These are phyloP conservation scores for Pichiaceae sp. DNA, from an alignment of 1,139 yeast species.

Conservation along the genomic window DNA sequence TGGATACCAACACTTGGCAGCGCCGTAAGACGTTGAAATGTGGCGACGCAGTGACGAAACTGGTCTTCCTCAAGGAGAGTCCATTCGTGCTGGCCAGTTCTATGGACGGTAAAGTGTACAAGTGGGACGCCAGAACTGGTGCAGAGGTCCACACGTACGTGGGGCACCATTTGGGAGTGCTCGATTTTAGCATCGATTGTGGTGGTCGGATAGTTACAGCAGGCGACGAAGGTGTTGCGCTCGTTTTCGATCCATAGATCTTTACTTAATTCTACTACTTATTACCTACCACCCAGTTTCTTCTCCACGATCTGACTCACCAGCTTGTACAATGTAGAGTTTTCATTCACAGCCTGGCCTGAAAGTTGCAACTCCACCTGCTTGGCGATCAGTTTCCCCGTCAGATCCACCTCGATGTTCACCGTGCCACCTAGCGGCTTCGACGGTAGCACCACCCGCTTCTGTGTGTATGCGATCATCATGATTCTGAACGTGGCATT, in stretches of 20 bases:
- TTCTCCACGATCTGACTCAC: slow-evolving; percentile 45
- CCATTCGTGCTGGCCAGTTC: slow-evolving; percentile 63
- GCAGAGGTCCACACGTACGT: slow-evolving; percentile 64
- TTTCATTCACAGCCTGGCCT: slow-evolving; percentile 41
- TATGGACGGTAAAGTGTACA: slow-evolving; percentile 78
- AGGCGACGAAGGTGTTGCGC: slow-evolving; percentile 95
- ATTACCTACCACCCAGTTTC: slow-evolving; percentile 26
- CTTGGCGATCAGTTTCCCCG: slow-evolving; percentile 85
- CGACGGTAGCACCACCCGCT: slow-evolving; percentile 62
- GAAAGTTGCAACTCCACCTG: slow-evolving; percentile 58
- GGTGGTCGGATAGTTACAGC: slow-evolving; percentile 78
- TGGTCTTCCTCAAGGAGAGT: slow-evolving; percentile 51
- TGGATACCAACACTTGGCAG: slow-evolving; percentile 83
- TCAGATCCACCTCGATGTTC: slow-evolving; percentile 88
- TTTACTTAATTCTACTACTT: not conserved
- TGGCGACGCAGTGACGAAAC: slow-evolving; percentile 77
- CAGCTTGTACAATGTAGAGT: slow-evolving; percentile 30
- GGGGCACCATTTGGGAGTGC: slow-evolving; percentile 92
- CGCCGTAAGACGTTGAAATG: slow-evolving; percentile 62
- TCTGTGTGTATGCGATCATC: slow-evolving; percentile 90
- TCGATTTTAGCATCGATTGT: slow-evolving; percentile 59
- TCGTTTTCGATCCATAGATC: slow-evolving; percentile 38
- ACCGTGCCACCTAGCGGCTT: slow-evolving; percentile 59
- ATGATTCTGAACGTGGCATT: slow-evolving; percentile 65
- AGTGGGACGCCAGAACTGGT: slow-evolving; percentile 88